Conservation (phyloP, 257 asterid genomes). For the Solanum phureja region DNA sequence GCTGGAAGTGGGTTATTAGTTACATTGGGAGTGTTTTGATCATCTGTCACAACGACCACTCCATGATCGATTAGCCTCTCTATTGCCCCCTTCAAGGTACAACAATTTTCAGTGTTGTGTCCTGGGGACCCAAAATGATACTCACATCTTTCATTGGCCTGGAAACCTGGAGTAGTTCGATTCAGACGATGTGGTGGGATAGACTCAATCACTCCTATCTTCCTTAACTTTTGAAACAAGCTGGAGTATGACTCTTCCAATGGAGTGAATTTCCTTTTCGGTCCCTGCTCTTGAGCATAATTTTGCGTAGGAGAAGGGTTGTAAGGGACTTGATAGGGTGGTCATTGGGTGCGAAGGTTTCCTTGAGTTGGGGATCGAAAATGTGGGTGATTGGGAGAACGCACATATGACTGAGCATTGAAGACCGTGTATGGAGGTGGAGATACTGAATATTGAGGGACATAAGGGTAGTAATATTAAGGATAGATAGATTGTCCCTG, state of each 20-base stretch:
- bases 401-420: background rate
- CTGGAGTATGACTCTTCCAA: background rate
- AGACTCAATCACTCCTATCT: background rate
- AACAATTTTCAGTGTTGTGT: background rate
- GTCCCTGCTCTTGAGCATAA: background rate
- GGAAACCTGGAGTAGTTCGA: background rate
- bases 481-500: background rate
- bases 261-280: background rate
- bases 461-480: background rate
- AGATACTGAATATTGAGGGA: background rate
- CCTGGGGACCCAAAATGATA: background rate
- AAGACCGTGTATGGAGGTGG: background rate
- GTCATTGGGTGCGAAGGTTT: background rate
- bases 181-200: background rate
- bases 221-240: background rate
- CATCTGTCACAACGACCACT: too few relatives aligned
- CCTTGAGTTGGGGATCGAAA: accelerated
- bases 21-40: too few relatives aligned
- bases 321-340: background rate
- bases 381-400: accelerated
- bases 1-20: too few relatives aligned
- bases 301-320: accelerated
- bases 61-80: background rate
- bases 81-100: background rate
- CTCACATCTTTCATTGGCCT: too few relatives aligned